Evolutionary conservation across 192 early-diverging fungal species (phyloP), one percentile per base, ranked within the genome.

Genomic region (Borealophlyctis nickersoniae): DNA sequence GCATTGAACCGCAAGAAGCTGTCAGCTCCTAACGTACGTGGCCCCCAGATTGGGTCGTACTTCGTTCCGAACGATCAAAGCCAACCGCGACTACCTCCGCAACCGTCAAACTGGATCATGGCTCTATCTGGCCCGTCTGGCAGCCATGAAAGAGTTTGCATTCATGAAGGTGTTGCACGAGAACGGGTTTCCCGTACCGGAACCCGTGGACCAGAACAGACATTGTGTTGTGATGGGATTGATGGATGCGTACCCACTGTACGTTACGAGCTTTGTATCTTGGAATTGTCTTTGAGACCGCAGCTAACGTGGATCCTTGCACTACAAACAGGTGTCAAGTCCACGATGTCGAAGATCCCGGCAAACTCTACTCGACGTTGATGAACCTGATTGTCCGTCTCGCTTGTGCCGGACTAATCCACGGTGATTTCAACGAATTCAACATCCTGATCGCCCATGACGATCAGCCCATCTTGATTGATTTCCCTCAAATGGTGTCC

Each of bases 401-500:
- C 62, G 95, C 98, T 33, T 84, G 89, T 54, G 84, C 93, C 64
- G 98, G 98, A 32, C 79, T 99, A 35, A 98, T 99, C 64, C 98
- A 99, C 70, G 93, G 95, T 58, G 98, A 99, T 74, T 99, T 99
- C 67, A 99, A 99, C 83, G 98, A 99, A 65, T 99, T 99, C 78
- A 99, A 99, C 76, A 86, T 99, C 45, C 79, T 99, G 69, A 80
- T 99, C 55, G 82, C 81, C 45, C 88, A 88, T 34, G 62, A 74
- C 50, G 92, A 91, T 22, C 73, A 84, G 1, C 96, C 98, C 16
- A 75, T 98, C 5, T 77, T 99, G 48, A 99, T 99, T 58, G 98
- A 99, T 82, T 99, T 99, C 65, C 98, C 98, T 1, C 98, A 99
- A 75, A 99, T 99, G 98, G 93, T 99, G 22, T 98, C 96, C 16